Percentiles rank a stretch among this genome's conserved stretches.
phyloP scores from a whole-genome alignment of 495 filamentous ascomycete genomes.

The Penicillium coffeae region DNA sequence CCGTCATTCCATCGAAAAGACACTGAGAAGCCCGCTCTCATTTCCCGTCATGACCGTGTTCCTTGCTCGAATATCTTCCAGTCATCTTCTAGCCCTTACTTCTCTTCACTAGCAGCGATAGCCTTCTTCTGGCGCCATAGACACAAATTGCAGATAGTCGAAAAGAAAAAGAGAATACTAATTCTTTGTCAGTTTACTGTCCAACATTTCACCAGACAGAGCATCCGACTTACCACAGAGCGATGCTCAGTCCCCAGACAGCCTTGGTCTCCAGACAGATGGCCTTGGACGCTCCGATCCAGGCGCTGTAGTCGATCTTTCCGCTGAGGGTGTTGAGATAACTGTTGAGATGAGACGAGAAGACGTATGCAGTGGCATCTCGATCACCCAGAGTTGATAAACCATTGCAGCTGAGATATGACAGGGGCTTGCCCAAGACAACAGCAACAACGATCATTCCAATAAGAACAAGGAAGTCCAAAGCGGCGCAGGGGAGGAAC shows the following conservation, averaged over 20 bases:
- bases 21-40: not conserved
- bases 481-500: slow-evolving; percentile 58
- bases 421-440: slow-evolving; percentile 75
- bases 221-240: slow-evolving; percentile 55
- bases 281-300: slow-evolving; percentile 61
- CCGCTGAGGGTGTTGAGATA: slow-evolving; percentile 39
- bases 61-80: not conserved
- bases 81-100: slow-evolving; percentile 5
- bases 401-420: slow-evolving; percentile 67
- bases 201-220: slow-evolving; percentile 6
- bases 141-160: slow-evolving; percentile 51
- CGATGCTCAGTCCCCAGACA: slow-evolving; percentile 85
- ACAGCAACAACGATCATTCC: slow-evolving; percentile 68
- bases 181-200: too few species aligned
- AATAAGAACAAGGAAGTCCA: slow-evolving; percentile 65
- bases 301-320: slow-evolving; percentile 50
- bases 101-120: slow-evolving; percentile 21
- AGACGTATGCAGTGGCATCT: slow-evolving; percentile 39
- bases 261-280: slow-evolving; percentile 85
- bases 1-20: not conserved
- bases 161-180: slow-evolving; percentile 70
- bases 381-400: slow-evolving; percentile 38
- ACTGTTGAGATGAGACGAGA: slow-evolving; percentile 40
- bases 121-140: slow-evolving; percentile 55
- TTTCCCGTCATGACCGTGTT: not conserved